Evolutionary conservation across 768 basidiomycete genomes (phyloP).

Genomic region (Rhizopogon vulgaris): DNA sequence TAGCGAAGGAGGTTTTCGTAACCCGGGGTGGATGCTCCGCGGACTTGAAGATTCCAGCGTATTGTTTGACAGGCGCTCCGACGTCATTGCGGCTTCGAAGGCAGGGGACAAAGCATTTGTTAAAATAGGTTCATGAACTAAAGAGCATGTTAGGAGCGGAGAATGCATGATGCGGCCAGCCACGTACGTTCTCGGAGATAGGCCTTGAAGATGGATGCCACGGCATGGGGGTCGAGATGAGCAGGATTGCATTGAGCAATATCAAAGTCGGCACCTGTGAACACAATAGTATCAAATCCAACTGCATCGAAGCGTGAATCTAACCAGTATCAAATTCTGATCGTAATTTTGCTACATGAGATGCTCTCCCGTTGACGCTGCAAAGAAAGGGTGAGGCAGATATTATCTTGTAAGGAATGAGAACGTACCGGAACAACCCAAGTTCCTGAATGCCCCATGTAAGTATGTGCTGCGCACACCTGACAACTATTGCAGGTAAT

Average conservation of each 20-base stretch:
- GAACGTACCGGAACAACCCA: slow-evolving; percentile 75
- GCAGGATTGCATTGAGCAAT: slow-evolving; percentile 72
- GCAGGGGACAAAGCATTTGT: slow-evolving; percentile 63
- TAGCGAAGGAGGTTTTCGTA: slow-evolving; percentile 75
- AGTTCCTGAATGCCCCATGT: slow-evolving; percentile 84
- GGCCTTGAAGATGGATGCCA: slow-evolving; percentile 88
- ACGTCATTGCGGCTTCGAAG: slow-evolving; percentile 73
- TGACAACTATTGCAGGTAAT: slow-evolving; percentile 71
- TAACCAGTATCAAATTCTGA: slow-evolving; percentile 77
- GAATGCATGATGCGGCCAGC: slow-evolving; percentile 2
- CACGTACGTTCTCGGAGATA: slow-evolving; percentile 87
- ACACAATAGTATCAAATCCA: slow-evolving; percentile 5
- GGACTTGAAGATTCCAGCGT: slow-evolving; percentile 31
- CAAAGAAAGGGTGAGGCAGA: slow-evolving; percentile 11
- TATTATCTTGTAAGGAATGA: not conserved
- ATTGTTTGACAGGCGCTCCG: slow-evolving; percentile 37
- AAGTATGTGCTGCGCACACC: slow-evolving; percentile 79
- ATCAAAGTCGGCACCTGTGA: slow-evolving; percentile 78
- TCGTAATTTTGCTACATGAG: slow-evolving; percentile 70
- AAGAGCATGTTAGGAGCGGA: not conserved
- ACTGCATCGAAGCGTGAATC: slow-evolving; percentile 8
- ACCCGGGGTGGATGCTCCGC: slow-evolving; percentile 29
- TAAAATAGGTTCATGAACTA: slow-evolving; percentile 85
- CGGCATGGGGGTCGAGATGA: slow-evolving; percentile 92
- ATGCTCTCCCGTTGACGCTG: slow-evolving; percentile 79